Percentiles rank a stretch among this genome's conserved stretches.
These are phyloP conservation scores for Tolypocladium endophyticum DNA, from an alignment of 2,329 filamentous ascomycete genomes.

Conservation along the genomic window DNA sequence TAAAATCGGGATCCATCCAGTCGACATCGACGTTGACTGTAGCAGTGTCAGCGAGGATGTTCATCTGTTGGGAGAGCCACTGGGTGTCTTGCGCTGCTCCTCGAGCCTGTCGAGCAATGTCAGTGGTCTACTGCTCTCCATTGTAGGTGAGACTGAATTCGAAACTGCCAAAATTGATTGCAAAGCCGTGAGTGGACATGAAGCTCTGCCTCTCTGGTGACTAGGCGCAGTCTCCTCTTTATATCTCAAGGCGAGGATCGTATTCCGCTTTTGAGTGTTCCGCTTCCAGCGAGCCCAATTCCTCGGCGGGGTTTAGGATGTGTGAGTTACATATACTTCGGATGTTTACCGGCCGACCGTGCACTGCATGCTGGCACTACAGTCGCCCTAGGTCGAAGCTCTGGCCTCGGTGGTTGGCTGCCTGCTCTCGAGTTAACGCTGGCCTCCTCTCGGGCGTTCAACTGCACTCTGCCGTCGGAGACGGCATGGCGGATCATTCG, in stretches of 20 bases:
- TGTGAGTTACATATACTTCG: too few species aligned
- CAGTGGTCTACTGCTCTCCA: constrained; percentile 19
- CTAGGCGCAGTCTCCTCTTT: background rate
- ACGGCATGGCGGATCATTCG: background rate
- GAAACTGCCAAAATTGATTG: background rate
- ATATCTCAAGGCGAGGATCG: background rate
- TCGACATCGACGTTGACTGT: constrained; percentile 40
- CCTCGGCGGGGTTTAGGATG: background rate
- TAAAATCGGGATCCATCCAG: constrained; percentile 39
- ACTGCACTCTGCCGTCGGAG: background rate
- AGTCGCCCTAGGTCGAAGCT: background rate
- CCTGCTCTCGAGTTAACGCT: background rate
- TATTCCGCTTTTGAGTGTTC: background rate
- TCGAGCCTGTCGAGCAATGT: constrained; percentile 34
- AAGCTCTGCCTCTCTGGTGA: background rate
- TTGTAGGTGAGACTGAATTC: background rate
- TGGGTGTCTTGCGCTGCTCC: constrained; percentile 21
- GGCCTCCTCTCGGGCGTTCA: background rate
- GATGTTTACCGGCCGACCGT: background rate
- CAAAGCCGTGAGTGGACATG: background rate
- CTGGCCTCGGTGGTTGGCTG: background rate
- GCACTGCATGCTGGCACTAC: background rate
- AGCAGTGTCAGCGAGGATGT: background rate
- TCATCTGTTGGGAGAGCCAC: background rate
- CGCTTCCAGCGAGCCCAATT: background rate